Evolutionary conservation across 257 asterid species (phyloP), one percentile per base, ranked within the genome.

Genomic region (Plantago ovata): DNA sequence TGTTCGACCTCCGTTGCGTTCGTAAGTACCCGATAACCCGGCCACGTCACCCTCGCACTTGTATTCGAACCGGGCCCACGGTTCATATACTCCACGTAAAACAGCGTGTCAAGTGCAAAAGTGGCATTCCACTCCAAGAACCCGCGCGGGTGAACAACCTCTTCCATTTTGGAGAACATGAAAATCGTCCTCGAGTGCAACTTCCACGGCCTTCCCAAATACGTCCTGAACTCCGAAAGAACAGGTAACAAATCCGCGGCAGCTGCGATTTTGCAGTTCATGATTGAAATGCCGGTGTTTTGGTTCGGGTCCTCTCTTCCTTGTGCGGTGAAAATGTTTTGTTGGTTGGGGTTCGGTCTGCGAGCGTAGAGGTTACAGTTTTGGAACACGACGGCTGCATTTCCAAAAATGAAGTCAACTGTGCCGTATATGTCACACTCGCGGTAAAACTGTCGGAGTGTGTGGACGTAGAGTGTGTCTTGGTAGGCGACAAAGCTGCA

Each of bases 291-390:
- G 0, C 99, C 99, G 1, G 99, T 85, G 84, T 86, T 89, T 72
- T 93, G 96, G 5, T 93, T 93, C 1, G 99, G 99, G 38, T 89
- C 99, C 3, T 89, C 97, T 24, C 99, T 56, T 12, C 95, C 98
- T 36, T 92, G 97, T 14, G 99, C 96, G 5, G 99, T 93, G 94
- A 86, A 93, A 40, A 93, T 68, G 86, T 86, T 89, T 1, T 41
- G 66, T 47, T 93, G 99, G 64, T 82, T 84, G 2, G 56, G 71
- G 56, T 70, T 15, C 1, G 99, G 99, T 19, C 72, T 62, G 2
- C 98, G 97, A 19, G 98, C 98, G 70, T 89, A 93, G 58, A 86
- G 73, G 41, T 66, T 93, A 84, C 94, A 70, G 72, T 68, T 73
- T 33, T 93, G 98, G 75, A 93, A 57, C 15, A 92, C 95, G 12